Conservation (phyloP, 2,329 filamentous ascomycete genomes). For the Zasmidium citrigriseum region DNA sequence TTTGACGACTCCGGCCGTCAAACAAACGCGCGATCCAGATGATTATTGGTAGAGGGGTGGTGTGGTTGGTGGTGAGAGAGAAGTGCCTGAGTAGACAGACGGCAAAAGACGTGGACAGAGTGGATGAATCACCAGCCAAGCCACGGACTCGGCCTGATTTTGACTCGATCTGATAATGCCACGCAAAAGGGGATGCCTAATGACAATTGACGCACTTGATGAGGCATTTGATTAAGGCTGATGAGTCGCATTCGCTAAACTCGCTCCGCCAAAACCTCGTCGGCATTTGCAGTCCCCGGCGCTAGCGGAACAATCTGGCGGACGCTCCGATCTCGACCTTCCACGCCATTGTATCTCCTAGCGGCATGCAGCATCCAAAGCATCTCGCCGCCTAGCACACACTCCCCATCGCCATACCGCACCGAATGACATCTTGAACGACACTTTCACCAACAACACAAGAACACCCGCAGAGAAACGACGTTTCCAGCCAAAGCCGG, state of each 20-base stretch:
- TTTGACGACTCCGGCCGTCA: constrained; percentile 91
- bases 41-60: constrained; percentile 15
- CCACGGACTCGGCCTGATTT: background rate
- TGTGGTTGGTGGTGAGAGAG: constrained; percentile 11
- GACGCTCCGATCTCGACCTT: background rate
- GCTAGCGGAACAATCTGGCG: background rate
- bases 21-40: constrained; percentile 73
- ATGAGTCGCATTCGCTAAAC: background rate
- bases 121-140: constrained; percentile 8
- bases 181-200: background rate
- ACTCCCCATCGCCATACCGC: background rate
- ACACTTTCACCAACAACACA: background rate
- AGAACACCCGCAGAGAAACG: background rate
- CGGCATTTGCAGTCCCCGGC: background rate
- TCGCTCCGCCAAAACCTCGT: background rate
- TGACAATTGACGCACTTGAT: background rate
- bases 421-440: background rate
- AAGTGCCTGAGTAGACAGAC: constrained; percentile 9
- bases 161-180: background rate
- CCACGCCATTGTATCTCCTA: background rate
- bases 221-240: background rate
- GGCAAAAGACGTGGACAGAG: too few relatives aligned
- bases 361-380: background rate
- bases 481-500: too few relatives aligned
- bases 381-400: background rate